phyloP scores from a whole-genome alignment of 2,329 filamentous ascomycete genomes.

The Cladorrhinum sp. region DNA sequence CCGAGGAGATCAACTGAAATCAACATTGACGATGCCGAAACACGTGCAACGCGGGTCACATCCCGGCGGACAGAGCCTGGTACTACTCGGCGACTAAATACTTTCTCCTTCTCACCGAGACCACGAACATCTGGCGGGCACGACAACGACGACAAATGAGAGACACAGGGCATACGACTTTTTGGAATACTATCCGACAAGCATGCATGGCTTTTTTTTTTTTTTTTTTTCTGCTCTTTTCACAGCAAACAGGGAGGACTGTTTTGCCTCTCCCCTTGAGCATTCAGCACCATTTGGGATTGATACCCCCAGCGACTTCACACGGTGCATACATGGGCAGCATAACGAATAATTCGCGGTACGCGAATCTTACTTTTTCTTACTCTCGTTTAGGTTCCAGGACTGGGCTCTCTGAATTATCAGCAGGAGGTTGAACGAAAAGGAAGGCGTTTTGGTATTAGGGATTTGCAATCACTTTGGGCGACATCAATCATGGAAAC shows the following conservation, averaged over 20 bases:
- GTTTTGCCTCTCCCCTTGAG: neutral
- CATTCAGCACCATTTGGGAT: neutral
- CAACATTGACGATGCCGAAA: slow-evolving; percentile 15
- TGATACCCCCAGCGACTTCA: neutral
- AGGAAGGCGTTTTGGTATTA: neutral
- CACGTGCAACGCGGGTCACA: slow-evolving; percentile 17
- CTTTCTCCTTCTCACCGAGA: neutral
- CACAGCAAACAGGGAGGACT: neutral
- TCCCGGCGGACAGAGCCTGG: slow-evolving; percentile 21
- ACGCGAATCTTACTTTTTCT: neutral
- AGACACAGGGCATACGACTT: neutral
- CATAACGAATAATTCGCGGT: neutral
- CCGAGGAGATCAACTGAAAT: slow-evolving; percentile 15
- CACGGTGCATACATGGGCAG: neutral
- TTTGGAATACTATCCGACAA: neutral
- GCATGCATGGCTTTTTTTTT: neutral
- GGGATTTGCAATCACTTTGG: neutral
- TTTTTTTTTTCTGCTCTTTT: neutral
- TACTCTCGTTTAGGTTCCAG: neutral
- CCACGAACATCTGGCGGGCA: slow-evolving; percentile 7
- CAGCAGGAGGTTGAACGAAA: neutral
- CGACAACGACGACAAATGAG: neutral
- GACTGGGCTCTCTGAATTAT: neutral
- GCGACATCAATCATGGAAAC: no score
- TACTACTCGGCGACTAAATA: slow-evolving; percentile 1